A percentile compares a stretch with the other conserved stretches of the same genome.
Conservation (phyloP, 2,329 filamentous ascomycete species). For the Diplodia mutila region DNA sequence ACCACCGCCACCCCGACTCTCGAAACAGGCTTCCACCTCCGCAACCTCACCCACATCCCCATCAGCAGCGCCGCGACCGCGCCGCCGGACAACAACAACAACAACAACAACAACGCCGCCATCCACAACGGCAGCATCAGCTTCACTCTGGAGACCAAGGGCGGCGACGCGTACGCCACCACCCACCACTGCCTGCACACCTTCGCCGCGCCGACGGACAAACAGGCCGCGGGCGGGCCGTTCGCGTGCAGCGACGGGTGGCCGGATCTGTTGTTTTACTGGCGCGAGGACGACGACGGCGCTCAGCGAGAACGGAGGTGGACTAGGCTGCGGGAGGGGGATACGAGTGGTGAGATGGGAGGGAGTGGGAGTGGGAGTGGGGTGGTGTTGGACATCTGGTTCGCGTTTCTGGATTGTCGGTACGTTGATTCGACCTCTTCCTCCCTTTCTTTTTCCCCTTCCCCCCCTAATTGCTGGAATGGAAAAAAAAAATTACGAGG, state of each 20-base stretch:
- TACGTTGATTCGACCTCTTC: not conserved
- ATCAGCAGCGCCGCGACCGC: not conserved
- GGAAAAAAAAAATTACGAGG: too few relatives aligned
- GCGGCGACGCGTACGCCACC: not conserved
- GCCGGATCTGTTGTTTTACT: conserved; percentile 1
- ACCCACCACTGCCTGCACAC: not conserved
- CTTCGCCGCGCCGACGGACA: not conserved
- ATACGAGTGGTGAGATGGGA: not conserved
- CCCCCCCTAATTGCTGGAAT: not conserved
- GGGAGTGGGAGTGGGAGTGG: not conserved
- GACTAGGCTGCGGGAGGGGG: too few relatives aligned
- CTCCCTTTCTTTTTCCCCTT: not conserved
- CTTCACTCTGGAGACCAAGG: not conserved
- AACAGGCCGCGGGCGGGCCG: not conserved
- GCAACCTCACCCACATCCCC: conserved; percentile 17
- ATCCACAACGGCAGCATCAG: not conserved
- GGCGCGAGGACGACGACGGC: not conserved
- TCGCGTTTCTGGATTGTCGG: conserved; percentile 1
- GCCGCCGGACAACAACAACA: too few relatives aligned
- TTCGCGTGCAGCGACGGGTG: not conserved
- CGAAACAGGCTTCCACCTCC: not conserved
- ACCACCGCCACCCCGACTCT: not conserved
- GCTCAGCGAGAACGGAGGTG: too few relatives aligned
- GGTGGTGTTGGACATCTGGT: not conserved
- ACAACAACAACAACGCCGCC: too few relatives aligned